phyloP scores from a whole-genome alignment of 2,329 filamentous ascomycete genomes.

The Trichoderma citrinoviride region DNA sequence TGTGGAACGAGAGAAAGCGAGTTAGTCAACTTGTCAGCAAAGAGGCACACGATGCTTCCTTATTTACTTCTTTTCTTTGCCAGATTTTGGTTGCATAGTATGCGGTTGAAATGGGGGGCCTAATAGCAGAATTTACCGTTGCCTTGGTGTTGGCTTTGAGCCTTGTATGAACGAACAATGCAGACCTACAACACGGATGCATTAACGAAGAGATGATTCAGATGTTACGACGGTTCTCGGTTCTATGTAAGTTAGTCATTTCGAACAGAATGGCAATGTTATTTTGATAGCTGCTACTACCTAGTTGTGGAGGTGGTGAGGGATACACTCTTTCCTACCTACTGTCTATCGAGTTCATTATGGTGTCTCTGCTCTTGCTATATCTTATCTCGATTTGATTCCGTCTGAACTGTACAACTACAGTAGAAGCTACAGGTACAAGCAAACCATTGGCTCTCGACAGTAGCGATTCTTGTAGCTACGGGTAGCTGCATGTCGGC shows the following conservation, averaged over 20 bases:
- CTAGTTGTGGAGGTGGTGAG: too few relatives aligned
- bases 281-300: too few relatives aligned
- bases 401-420: too few relatives aligned
- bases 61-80: constrained; percentile 9
- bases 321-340: neutral
- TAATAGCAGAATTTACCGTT: constrained; percentile 15
- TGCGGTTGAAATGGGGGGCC: constrained; percentile 17
- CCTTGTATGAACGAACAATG: neutral
- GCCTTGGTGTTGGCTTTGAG: neutral
- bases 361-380: too few relatives aligned
- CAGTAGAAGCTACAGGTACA: neutral
- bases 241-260: neutral
- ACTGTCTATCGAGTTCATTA: neutral
- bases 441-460: neutral
- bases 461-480: neutral
- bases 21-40: constrained; percentile 1
- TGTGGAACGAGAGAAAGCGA: neutral
- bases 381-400: too few relatives aligned
- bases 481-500: neutral
- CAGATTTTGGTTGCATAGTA: constrained; percentile 22
- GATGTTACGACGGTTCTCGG: neutral
- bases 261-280: neutral
- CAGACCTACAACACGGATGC: neutral
- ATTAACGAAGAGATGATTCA: constrained; percentile 7
- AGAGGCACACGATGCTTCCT: neutral